A percentile compares a stretch with the other conserved stretches of the same genome.
These are phyloP conservation scores for Cystofilobasidium macerans DNA, from an alignment of 768 basidiomycete genomes.

Conservation along the genomic window DNA sequence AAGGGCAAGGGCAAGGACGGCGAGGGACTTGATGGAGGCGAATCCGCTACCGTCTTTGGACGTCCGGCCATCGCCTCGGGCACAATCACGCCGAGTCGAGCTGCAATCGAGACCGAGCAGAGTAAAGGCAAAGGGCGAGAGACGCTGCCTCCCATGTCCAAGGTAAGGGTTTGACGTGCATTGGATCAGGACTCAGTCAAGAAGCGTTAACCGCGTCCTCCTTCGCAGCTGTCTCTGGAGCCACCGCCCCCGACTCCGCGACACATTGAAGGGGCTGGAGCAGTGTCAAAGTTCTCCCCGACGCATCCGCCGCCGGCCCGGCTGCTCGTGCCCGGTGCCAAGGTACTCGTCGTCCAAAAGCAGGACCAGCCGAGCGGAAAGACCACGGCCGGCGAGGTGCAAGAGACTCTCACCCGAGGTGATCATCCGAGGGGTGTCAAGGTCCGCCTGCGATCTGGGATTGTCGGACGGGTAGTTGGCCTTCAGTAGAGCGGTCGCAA, in stretches of 20 bases:
- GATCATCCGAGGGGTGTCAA: conserved; percentile 24
- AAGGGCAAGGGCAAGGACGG: conserved; percentile 16
- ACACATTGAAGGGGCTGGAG: not conserved
- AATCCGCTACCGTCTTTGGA: too few relatives aligned
- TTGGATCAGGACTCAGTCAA: too few relatives aligned
- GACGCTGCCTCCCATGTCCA: too few relatives aligned
- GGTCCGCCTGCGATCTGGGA: conserved; percentile 10
- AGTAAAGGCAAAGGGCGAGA: too few relatives aligned
- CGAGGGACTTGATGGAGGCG: not conserved
- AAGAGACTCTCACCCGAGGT: conserved; percentile 17
- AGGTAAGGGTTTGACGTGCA: too few relatives aligned
- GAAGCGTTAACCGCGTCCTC: too few relatives aligned
- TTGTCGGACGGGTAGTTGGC: conserved; percentile 21
- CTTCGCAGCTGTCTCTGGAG: not conserved
- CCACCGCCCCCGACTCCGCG: not conserved
- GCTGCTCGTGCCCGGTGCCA: conserved; percentile 6
- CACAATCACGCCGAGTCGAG: not conserved
- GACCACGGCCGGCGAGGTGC: conserved; percentile 16
- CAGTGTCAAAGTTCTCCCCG: not conserved
- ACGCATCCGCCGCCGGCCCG: conserved; percentile 12
- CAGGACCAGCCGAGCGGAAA: conserved; percentile 20
- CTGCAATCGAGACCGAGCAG: too few relatives aligned
- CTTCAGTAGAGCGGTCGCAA: not conserved
- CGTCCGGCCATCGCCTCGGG: not conserved
- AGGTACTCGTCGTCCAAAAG: conserved; percentile 21